These are phyloP conservation scores for Oryza brachyantha DNA, from an alignment of 176 grass and related monocot species.

Conservation along the genomic window DNA sequence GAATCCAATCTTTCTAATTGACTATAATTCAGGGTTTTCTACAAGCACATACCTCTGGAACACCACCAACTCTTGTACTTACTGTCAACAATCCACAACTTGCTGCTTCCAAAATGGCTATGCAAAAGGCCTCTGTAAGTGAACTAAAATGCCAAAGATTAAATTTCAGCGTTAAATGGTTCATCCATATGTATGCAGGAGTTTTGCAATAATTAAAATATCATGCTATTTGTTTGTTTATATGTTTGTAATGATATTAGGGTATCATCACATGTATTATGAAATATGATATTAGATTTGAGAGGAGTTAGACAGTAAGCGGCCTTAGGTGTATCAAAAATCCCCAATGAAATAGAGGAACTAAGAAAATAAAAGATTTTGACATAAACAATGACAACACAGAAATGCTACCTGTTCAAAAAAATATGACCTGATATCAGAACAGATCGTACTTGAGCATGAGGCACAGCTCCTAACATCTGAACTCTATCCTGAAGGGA, in stretches of 20 bases:
- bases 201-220: not conserved
- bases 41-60: constrained; percentile 62
- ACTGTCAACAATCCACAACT: constrained; percentile 96
- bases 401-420: constrained; percentile 73
- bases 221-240: not conserved
- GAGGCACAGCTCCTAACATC: constrained; percentile 93
- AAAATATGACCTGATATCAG: constrained; percentile 97
- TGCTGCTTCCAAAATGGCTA: constrained; percentile 97
- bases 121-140: constrained; percentile 96
- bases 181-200: not conserved
- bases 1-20: not conserved
- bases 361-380: not conserved
- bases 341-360: not conserved
- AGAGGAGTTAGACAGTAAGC: not conserved
- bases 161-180: constrained; percentile 4
- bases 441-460: constrained; percentile 92
- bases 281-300: not conserved
- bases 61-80: constrained; percentile 94
- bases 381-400: not conserved
- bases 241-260: constrained; percentile 18
- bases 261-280: not conserved
- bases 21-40: constrained; percentile 2
- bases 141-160: constrained; percentile 57
- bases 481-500: constrained; percentile 96
- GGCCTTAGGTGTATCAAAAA: not conserved